Conservation (phyloP, 2,329 filamentous ascomycete genomes). For the Talaromyces islandicus region DNA sequence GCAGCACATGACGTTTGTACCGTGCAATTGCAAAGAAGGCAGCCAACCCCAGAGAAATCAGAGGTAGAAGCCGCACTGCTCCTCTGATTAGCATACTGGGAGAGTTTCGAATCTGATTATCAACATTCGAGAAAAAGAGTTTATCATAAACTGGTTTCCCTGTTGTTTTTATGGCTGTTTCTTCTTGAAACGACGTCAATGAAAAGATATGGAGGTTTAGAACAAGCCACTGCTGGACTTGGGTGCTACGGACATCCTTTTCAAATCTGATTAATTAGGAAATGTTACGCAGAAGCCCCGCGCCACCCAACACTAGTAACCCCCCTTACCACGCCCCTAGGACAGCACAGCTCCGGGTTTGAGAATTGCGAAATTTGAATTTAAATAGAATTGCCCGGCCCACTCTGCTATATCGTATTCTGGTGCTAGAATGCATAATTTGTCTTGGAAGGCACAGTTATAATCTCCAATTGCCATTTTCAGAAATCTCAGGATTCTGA, state of each 20-base stretch:
- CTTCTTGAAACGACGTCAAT: no score
- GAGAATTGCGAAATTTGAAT: not conserved
- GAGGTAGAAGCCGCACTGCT: not conserved
- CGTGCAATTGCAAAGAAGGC: not conserved
- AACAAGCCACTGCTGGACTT: not conserved
- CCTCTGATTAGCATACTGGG: slow-evolving; percentile 16
- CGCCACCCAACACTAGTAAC: not conserved
- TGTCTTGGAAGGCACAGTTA: not conserved
- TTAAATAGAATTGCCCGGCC: not conserved
- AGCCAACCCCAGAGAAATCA: not conserved
- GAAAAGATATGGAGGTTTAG: no score
- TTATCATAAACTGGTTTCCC: no score
- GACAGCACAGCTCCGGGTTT: not conserved
- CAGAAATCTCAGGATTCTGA: not conserved
- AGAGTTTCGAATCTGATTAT: slow-evolving; percentile 10
- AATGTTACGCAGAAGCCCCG: not conserved
- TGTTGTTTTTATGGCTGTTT: no score
- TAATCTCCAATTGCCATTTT: not conserved
- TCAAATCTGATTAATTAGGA: not conserved
- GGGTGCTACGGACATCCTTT: not conserved
- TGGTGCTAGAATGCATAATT: not conserved
- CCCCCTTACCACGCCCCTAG: not conserved
- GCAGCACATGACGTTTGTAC: not conserved
- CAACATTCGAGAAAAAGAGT: not conserved
- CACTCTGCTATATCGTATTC: not conserved